Base-by-base conservation (phyloP, 1,139 yeast species). In the Pichia sp. region DNA sequence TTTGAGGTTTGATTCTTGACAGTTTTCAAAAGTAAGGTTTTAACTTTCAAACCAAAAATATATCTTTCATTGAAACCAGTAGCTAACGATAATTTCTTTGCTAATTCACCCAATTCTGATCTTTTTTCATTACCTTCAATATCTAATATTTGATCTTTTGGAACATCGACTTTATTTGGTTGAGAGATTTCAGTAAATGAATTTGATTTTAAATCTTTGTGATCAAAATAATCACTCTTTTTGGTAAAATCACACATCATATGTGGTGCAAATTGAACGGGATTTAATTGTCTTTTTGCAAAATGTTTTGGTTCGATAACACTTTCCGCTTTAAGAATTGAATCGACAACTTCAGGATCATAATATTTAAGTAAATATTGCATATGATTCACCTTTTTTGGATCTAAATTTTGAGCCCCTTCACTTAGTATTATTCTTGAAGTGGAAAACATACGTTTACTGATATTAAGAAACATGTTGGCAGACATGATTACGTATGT, bases 1-100 rank as follows among this genome's bases (percentile, higher is more conserved):
- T 89, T 87, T 43, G 90, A 80, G 1, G 97, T 92, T 74, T 89
- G 95, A 65, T 90, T 88, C 49, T 90, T 84, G 29, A 92, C 97
- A 52, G 88, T 74, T 69, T 88, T 89, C 72, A 81, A 72, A 43
- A 84, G 74, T 54, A 85, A 67, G 3, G 87, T 85, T 61, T 85
- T 81, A 53, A 80, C 80, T 48, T 77, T 76, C 53, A 90, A 76
- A 43, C 74, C 74, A 52, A 76, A 71, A 58, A 89, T 79, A 62
- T 83, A 89, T 46, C 73, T 68, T 49, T 76, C 79, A 55, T 82
- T 79, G 53, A 86, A 76, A 0, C 96, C 96, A 1, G 96, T 87
- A 56, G 85, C 76, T 53, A 78, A 73, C 37, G 85, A 69, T 51
- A 87, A 73, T 36, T 77, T 82, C 51, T 70, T 71, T n/a, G 82